Evolutionary conservation across 345 rosid genomes (phyloP), one percentile per base, ranked within the genome.

Genomic region (Euclidium syriacum): DNA sequence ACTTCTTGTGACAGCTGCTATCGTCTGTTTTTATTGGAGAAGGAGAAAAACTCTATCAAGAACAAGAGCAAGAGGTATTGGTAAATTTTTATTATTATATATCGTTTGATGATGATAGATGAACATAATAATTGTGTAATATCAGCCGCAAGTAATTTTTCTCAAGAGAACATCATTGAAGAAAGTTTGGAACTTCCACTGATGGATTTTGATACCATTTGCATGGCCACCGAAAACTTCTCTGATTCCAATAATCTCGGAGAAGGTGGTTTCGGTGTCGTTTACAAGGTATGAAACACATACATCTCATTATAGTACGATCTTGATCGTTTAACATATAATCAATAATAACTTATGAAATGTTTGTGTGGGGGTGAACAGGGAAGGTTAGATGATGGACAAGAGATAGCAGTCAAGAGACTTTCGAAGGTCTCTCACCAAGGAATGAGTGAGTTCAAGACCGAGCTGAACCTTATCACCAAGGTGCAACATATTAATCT

Each of bases 281-380:
- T 88, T 77, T 51, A 88, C 76, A 79, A 72, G 92, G 94, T 88
- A 14, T n/a, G n/a, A n/a, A n/a, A n/a, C n/a, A n/a, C n/a, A n/a
- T n/a, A n/a, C n/a, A n/a, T n/a, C n/a, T n/a, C n/a, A n/a, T n/a
- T n/a, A n/a, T n/a, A n/a, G n/a, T n/a, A n/a, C n/a, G n/a, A n/a
- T n/a, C n/a, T n/a, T n/a, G n/a, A n/a, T n/a, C n/a, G n/a, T n/a
- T n/a, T n/a, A n/a, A n/a, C n/a, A n/a, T n/a, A n/a, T n/a, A n/a
- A n/a, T n/a, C n/a, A n/a, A n/a, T n/a, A n/a, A n/a, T n/a, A n/a
- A n/a, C n/a, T n/a, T n/a, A n/a, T n/a, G n/a, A n/a, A n/a, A n/a
- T n/a, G n/a, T n/a, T n/a, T n/a, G 23, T 43, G 27, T 44, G 25
- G 6, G 2, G n/a, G n/a, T n/a, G n/a, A 4, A 23, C 82, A 83